These are phyloP conservation scores for Anthoceros angustus DNA, from an alignment of 225 moss, liverwort and hornwort species.

Conservation along the genomic window DNA sequence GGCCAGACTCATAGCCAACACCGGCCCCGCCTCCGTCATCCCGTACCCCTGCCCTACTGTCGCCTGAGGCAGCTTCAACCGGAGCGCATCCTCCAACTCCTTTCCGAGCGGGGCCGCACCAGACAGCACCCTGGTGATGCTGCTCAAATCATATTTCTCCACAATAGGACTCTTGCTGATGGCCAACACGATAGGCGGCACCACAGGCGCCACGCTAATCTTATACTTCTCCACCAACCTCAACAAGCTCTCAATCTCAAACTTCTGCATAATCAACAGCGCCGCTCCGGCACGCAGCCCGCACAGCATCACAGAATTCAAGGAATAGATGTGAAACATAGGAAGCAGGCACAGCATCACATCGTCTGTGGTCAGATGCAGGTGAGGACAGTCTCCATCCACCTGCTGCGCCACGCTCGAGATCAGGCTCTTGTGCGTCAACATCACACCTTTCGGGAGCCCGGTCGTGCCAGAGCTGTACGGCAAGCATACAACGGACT, in stretches of 20 bases:
- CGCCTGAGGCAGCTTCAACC: constrained; percentile 42
- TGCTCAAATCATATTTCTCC: constrained; percentile 41
- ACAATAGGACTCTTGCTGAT: constrained; percentile 58
- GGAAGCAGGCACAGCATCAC: constrained; percentile 40
- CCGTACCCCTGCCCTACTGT: constrained; percentile 53
- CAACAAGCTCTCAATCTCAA: constrained; percentile 32
- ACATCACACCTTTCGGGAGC: constrained; percentile 49
- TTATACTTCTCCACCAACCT: constrained; percentile 24
- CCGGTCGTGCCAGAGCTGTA: constrained; percentile 52
- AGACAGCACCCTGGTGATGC: constrained; percentile 42
- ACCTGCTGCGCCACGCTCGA: constrained; percentile 47
- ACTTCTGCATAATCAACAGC: constrained; percentile 36
- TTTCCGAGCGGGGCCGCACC: constrained; percentile 77
- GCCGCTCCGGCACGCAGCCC: constrained; percentile 31
- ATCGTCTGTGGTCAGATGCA: constrained; percentile 25
- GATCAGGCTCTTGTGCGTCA: constrained; percentile 44
- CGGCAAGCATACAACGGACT: constrained; percentile 38
- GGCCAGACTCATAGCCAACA: constrained; percentile 36
- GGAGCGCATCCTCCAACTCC: constrained; percentile 59
- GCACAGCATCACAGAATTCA: constrained; percentile 40
- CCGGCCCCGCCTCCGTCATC: constrained; percentile 51
- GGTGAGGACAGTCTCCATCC: constrained; percentile 31
- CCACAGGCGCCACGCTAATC: constrained; percentile 44
- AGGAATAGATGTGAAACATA: constrained; percentile 44
- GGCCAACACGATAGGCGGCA: constrained; percentile 60